Evolutionary conservation across 192 early-diverging fungal genomes (phyloP), one percentile per base, ranked within the genome.

Genomic region (Entrophospora sp.): DNA sequence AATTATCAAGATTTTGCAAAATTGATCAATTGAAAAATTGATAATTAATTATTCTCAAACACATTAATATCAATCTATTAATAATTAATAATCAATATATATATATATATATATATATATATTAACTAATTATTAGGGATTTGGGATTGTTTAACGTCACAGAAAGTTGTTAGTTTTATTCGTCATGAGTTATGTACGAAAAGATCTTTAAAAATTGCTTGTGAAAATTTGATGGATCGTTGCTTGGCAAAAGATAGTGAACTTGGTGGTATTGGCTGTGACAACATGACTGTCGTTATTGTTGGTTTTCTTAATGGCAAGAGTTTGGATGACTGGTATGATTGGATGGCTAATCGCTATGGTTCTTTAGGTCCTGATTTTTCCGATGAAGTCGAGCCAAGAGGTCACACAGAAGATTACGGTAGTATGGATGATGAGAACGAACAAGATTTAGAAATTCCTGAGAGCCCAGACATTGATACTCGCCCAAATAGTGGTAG

Each of bases 231-330:
- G 46, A 96, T 97, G 92, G 89, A 95, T 63, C 74, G 81, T 55
- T 97, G 97, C 67, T 79, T 99, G 61, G 94, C 95, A 25, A 74
- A 83, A 25, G 93, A 94, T 68, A 86, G 81, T 67, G 94, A 94
- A 35, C 76, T 92, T 60, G 90, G 88, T 52, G 90, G 91, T 24
- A 85, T 99, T 43, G 97, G 97, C 18, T 99, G 95, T 77, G 97
- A 99, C 77, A 99, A 99, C 77, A 99, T 99, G 97, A 97, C 97
- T 1, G 87, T 97, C 14, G 77, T 97, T 25, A 91, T 99, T 36
- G 85, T 93, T 8, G 97, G 81, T 5, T 71, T 96, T 42, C 79
- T 97, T 65, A 81, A 90, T 56, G 92, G 91, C 35, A 84, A 79
- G 66, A 82, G 79, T 34, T 77, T 80, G 51, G 84, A 89, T 6